Percentiles rank a stretch among this genome's conserved stretches.
Conservation (phyloP, 371 early-diverging fungal genomes). For the Rhizopus arrhizus region DNA sequence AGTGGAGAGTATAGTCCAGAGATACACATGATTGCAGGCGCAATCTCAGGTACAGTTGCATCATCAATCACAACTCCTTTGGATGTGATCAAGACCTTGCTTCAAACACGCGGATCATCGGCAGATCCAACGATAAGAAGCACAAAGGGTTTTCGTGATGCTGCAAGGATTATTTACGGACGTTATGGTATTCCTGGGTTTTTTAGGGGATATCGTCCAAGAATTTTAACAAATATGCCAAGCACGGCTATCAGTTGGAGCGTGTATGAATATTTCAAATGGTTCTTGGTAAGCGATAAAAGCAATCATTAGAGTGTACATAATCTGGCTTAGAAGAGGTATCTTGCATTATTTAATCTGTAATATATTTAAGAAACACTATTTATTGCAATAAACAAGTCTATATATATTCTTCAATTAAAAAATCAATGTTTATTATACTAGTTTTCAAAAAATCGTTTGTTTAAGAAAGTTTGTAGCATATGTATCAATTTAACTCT, state of each 20-base stretch:
- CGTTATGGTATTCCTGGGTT: constrained; percentile 79
- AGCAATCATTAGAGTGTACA: constrained; percentile 6
- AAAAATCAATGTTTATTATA: constrained; percentile 1
- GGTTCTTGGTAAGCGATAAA: constrained; percentile 48
- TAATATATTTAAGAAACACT: neutral
- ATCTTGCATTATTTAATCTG: neutral
- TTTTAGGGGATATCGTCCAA: constrained; percentile 73
- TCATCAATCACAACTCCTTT: constrained; percentile 87
- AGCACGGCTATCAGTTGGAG: constrained; percentile 94
- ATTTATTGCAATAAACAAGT: neutral
- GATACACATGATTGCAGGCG: constrained; percentile 86
- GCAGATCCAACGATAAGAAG: constrained; percentile 66
- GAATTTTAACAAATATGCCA: constrained; percentile 85
- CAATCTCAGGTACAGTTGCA: constrained; percentile 84
- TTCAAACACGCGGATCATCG: constrained; percentile 84
- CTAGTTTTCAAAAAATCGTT: constrained; percentile 15
- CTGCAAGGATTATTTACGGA: constrained; percentile 72
- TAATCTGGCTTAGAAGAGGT: neutral
- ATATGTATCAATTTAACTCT: constrained; percentile 14
- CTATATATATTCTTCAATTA: neutral
- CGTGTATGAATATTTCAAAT: constrained; percentile 84
- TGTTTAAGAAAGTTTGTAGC: constrained; percentile 12
- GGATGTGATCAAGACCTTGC: constrained; percentile 88
- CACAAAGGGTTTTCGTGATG: constrained; percentile 70
- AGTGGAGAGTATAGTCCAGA: constrained; percentile 74